phyloP scores from a whole-genome alignment of 1,284 basidiomycete genomes.

The Cryptococcus sp. region DNA sequence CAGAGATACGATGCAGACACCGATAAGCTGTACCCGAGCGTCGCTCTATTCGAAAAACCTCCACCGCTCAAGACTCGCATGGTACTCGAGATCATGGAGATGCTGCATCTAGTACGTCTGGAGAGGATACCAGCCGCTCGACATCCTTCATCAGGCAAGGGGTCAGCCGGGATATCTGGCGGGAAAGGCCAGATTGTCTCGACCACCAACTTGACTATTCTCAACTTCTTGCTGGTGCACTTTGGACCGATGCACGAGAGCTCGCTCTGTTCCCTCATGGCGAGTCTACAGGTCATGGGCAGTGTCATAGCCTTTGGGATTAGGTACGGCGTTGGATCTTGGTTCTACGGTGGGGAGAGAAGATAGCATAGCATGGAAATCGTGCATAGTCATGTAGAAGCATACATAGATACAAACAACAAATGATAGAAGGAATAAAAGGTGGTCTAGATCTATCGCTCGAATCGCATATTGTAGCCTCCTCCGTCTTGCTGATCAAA shows the following conservation, averaged over 20 bases:
- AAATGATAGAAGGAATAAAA: not conserved
- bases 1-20: constrained; percentile 65
- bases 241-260: constrained; percentile 78
- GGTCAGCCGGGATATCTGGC: not conserved
- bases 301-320: constrained; percentile 73
- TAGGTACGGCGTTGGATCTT: constrained; percentile 76
- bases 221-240: constrained; percentile 72
- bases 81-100: constrained; percentile 57
- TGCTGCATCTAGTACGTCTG: constrained; percentile 63
- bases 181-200: constrained; percentile 51
- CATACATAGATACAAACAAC: not conserved
- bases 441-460: constrained; percentile 33
- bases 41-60: constrained; percentile 55
- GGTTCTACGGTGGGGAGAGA: constrained; percentile 84
- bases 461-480: constrained; percentile 88
- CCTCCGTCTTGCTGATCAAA: constrained; percentile 87
- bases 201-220: constrained; percentile 78
- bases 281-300: constrained; percentile 65
- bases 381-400: constrained; percentile 2
- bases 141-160: constrained; percentile 27
- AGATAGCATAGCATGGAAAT: constrained; percentile 54
- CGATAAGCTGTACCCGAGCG: constrained; percentile 68
- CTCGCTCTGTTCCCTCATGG: constrained; percentile 64
- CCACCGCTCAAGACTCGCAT: constrained; percentile 53
- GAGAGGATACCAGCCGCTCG: constrained; percentile 56